These are phyloP conservation scores for Diaporthe citri DNA, from an alignment of 2,329 filamentous ascomycete genomes.

Conservation along the genomic window DNA sequence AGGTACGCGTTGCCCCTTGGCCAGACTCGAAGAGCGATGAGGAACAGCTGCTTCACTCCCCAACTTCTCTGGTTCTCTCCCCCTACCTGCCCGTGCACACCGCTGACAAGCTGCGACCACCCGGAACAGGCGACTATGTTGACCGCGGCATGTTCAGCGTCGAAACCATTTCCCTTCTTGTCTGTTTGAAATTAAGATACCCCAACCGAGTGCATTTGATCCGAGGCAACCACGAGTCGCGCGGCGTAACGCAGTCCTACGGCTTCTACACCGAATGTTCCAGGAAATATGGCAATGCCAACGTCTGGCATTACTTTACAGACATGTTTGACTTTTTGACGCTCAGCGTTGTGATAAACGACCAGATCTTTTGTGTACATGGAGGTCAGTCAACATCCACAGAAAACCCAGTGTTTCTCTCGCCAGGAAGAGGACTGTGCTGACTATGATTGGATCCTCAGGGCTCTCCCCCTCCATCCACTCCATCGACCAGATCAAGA, in stretches of 20 bases:
- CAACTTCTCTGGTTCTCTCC: background rate
- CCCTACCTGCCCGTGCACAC: background rate
- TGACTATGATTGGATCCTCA: conserved; percentile 47
- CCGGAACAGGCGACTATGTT: conserved; percentile 85
- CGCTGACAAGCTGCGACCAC: conserved; percentile 33
- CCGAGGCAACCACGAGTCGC: conserved; percentile 96
- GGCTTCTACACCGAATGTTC: conserved; percentile 99
- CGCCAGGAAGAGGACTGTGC: background rate
- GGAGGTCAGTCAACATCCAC: conserved; percentile 69
- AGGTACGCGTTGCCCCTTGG: conserved; percentile 64
- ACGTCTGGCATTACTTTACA: conserved; percentile 99
- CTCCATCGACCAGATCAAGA: conserved; percentile 99
- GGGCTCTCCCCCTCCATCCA: conserved; percentile 91
- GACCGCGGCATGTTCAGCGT: conserved; percentile 99
- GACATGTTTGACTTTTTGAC: conserved; percentile 99
- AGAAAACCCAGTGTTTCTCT: background rate
- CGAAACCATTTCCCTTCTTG: conserved; percentile 96
- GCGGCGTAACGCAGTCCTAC: conserved; percentile 98
- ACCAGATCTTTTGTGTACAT: conserved; percentile 99
- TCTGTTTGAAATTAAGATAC: conserved; percentile 97
- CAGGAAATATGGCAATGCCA: conserved; percentile 97
- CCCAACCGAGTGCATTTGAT: conserved; percentile 96
- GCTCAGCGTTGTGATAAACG: conserved; percentile 96
- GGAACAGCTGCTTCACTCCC: conserved; percentile 10
- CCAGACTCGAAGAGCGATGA: background rate